Conservation (phyloP, 345 rosid genomes). For the Excoecaria agallocha region DNA sequence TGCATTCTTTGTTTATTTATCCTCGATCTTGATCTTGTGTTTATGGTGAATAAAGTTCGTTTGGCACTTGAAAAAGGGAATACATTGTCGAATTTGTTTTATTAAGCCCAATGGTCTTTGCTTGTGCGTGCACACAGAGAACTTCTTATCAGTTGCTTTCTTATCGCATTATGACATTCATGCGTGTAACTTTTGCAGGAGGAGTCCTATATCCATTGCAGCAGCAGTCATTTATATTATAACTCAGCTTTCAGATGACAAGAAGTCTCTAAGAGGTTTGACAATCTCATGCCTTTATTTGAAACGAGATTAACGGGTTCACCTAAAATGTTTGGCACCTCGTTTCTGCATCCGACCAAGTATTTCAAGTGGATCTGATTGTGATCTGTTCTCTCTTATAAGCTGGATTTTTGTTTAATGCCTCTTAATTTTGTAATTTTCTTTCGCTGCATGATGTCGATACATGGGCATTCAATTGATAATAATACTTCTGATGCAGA, state of each 20-base stretch:
- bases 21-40: too few species aligned
- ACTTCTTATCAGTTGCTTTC: background rate
- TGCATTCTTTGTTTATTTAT: background rate
- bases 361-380: too few species aligned
- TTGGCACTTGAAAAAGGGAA: too few species aligned
- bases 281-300: background rate
- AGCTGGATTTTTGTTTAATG: too few species aligned
- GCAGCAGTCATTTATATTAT: conserved; percentile 94
- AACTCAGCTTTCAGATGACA: conserved; percentile 91
- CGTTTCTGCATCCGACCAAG: too few species aligned
- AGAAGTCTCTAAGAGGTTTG: conserved; percentile 88
- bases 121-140: background rate
- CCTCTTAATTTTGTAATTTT: background rate
- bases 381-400: too few species aligned
- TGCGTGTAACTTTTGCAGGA: conserved; percentile 50
- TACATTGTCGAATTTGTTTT: background rate
- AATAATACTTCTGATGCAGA: conserved; percentile 48
- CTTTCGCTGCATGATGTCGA: too few species aligned
- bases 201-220: conserved; percentile 98
- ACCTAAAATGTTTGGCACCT: too few species aligned
- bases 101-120: background rate
- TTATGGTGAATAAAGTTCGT: too few species aligned
- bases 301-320: background rate
- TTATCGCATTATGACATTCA: too few species aligned
- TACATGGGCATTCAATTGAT: conserved; percentile 2